Evolutionary conservation across 805 yeast genomes (phyloP).

Genomic region (Yarrowia sp.): DNA sequence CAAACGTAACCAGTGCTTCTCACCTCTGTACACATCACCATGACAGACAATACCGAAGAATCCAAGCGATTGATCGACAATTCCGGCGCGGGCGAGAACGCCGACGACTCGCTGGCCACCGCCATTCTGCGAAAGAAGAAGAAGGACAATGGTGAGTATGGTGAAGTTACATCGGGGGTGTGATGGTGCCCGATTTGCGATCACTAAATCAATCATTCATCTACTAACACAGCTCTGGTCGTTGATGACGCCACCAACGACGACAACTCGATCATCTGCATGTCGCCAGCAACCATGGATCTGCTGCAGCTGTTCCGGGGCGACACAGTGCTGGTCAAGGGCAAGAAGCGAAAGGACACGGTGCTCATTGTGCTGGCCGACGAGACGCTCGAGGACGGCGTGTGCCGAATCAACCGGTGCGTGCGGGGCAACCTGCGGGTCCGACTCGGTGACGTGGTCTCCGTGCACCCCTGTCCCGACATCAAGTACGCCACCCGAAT

Average conservation of each 20-base stretch:
- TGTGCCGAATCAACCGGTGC: conserved; percentile 91
- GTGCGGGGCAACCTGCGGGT: conserved; percentile 95
- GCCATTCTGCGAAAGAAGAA: conserved; percentile 97
- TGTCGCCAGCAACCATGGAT: conserved; percentile 96
- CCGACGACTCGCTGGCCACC: conserved; percentile 82
- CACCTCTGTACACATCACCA: conserved; percentile 27
- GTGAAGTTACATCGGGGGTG: background rate
- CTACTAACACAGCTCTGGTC: conserved; percentile 59
- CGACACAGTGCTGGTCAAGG: conserved; percentile 95
- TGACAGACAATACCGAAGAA: conserved; percentile 38
- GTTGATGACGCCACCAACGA: conserved; percentile 98
- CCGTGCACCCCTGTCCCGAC: conserved; percentile 96
- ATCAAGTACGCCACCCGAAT: conserved; percentile 96
- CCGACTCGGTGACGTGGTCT: conserved; percentile 89
- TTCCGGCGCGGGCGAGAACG: conserved; percentile 68
- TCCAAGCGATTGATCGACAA: conserved; percentile 60
- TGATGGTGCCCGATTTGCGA: too few species aligned
- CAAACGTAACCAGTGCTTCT: conserved; percentile 12
- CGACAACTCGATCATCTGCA: conserved; percentile 95
- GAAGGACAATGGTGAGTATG: conserved; percentile 75
- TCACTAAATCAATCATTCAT: too few species aligned
- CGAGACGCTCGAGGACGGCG: conserved; percentile 96
- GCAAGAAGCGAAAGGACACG: conserved; percentile 97
- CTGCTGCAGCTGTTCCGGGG: conserved; percentile 94
- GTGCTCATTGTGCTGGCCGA: conserved; percentile 94